phyloP scores from a whole-genome alignment of 2,329 filamentous ascomycete genomes.

The Diaporthe sp. region DNA sequence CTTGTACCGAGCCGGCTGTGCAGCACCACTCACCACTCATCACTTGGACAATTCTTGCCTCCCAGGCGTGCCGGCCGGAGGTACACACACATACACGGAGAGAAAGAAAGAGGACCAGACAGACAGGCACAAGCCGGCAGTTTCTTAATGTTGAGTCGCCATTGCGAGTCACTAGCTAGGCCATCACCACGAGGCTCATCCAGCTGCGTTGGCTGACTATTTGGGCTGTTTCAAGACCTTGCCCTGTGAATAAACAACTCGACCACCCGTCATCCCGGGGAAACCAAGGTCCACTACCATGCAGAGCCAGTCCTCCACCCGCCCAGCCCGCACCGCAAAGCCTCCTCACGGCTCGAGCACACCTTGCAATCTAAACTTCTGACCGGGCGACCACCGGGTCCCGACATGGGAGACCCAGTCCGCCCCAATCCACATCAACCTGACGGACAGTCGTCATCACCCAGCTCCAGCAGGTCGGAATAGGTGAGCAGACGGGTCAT shows the following conservation, averaged over 20 bases:
- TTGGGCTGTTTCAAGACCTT: conserved; percentile 26
- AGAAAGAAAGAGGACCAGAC: neutral
- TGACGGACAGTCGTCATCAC: conserved; percentile 15
- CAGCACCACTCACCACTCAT: neutral
- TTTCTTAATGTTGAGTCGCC: neutral
- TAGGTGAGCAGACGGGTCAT: conserved; percentile 1
- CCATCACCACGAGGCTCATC: neutral
- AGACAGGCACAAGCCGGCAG: neutral
- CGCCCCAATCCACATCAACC: conserved; percentile 31
- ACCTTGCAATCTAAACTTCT: conserved; percentile 37
- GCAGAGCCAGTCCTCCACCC: neutral
- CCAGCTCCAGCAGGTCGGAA: conserved; percentile 1
- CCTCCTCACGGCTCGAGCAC: conserved; percentile 38
- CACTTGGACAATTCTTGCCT: neutral
- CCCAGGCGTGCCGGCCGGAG: neutral
- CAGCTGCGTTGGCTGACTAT: neutral
- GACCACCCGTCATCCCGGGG: conserved; percentile 22
- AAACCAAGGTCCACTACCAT: conserved; percentile 16
- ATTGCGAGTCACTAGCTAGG: neutral
- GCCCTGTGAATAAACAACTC: conserved; percentile 28
- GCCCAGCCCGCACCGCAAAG: conserved; percentile 23
- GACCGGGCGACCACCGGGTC: conserved; percentile 23
- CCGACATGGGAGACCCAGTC: conserved; percentile 30
- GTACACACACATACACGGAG: neutral
- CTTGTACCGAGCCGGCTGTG: neutral